Evolutionary conservation across 2,329 filamentous ascomycete species (phyloP).

Genomic region (Myriosclerotinia curreyana): DNA sequence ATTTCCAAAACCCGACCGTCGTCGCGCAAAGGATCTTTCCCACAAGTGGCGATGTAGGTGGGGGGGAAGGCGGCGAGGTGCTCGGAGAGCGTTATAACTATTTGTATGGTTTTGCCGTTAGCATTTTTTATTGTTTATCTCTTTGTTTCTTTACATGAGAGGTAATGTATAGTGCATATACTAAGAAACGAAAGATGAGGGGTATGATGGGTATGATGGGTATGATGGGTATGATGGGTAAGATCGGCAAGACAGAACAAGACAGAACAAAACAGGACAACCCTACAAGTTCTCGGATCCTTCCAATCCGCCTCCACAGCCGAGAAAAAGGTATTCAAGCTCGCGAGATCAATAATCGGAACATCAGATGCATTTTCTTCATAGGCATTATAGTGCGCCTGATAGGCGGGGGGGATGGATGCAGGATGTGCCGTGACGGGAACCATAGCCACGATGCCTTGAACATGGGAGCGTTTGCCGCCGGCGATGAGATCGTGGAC

Average conservation of each 20-base stretch:
- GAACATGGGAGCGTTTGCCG: conserved; percentile 22
- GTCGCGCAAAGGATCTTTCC: conserved; percentile 10
- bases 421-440: conserved; percentile 31
- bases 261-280: conserved; percentile 26
- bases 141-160: too few species aligned
- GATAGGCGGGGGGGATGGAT: conserved; percentile 27
- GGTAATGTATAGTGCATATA: too few species aligned
- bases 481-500: conserved; percentile 30
- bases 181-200: too few species aligned
- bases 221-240: too few species aligned
- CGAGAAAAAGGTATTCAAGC: conserved; percentile 31
- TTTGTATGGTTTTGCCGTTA: too few species aligned
- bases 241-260: too few species aligned
- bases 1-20: conserved; percentile 34
- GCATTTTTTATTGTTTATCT: too few species aligned
- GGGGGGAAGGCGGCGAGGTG: conserved; percentile 9
- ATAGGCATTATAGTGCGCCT: conserved; percentile 28
- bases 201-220: too few species aligned
- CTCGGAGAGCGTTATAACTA: conserved; percentile 11
- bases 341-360: conserved; percentile 28
- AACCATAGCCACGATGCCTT: conserved; percentile 32
- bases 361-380: conserved; percentile 27
- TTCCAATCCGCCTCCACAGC: conserved; percentile 21
- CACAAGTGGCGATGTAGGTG: conserved; percentile 9
- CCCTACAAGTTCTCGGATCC: conserved; percentile 22